Conservation (phyloP, 2,329 filamentous ascomycete species). For the Harringtonia lauricola region DNA sequence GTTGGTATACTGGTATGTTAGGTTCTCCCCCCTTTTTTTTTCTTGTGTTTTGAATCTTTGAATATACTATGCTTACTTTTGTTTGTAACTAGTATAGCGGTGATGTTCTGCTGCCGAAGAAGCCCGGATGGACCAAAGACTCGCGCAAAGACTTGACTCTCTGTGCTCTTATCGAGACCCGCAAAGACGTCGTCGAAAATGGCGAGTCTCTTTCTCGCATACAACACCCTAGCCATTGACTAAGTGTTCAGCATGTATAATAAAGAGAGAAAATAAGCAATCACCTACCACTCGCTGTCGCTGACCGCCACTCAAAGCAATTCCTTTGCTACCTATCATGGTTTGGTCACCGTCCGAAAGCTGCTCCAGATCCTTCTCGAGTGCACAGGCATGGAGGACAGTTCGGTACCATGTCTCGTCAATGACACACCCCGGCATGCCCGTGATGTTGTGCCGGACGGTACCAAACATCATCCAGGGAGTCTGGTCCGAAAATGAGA, state of each 20-base stretch:
- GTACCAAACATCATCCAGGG: constrained; percentile 30
- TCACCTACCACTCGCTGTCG: constrained; percentile 15
- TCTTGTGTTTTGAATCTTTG: background rate
- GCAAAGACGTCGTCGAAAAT: constrained; percentile 37
- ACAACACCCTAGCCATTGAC: constrained; percentile 34
- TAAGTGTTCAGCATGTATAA: constrained; percentile 12
- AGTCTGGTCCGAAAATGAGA: constrained; percentile 16
- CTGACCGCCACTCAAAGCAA: constrained; percentile 18
- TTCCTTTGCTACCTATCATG: constrained; percentile 14
- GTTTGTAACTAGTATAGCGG: constrained; percentile 32
- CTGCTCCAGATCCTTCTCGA: constrained; percentile 13
- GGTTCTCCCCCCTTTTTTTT: background rate
- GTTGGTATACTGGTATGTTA: constrained; percentile 1
- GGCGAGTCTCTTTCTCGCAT: constrained; percentile 24
- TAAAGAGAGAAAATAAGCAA: constrained; percentile 13
- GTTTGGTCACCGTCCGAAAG: constrained; percentile 14
- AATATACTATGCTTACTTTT: constrained; percentile 12
- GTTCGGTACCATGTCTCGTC: constrained; percentile 17
- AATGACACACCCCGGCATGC: constrained; percentile 7
- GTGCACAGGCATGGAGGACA: constrained; percentile 16
- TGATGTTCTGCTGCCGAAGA: constrained; percentile 24
- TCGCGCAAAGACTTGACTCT: constrained; percentile 27
- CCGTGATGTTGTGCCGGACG: constrained; percentile 26
- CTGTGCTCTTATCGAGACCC: constrained; percentile 32
- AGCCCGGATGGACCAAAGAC: constrained; percentile 30